phyloP scores from a whole-genome alignment of 371 early-diverging fungal species.

The Ordospora colligata region DNA sequence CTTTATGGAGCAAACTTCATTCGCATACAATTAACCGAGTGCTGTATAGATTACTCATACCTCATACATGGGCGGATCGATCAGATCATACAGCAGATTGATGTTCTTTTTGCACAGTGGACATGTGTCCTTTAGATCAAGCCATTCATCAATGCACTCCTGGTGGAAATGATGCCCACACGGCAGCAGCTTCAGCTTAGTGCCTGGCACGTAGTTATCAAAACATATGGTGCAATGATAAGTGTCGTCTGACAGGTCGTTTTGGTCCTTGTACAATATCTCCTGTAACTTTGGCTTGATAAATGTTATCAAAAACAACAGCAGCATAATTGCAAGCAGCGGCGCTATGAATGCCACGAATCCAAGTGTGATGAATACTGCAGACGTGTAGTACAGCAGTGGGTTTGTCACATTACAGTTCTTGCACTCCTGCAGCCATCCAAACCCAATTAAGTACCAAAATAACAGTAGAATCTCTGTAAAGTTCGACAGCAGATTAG shows the following conservation, averaged over 20 bases:
- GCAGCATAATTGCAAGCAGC: constrained; percentile 58
- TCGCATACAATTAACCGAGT: too few relatives aligned
- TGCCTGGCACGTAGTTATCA: constrained; percentile 54
- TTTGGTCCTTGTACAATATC: constrained; percentile 48
- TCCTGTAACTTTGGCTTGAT: constrained; percentile 59
- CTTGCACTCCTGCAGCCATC: constrained; percentile 61
- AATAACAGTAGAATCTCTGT: constrained; percentile 60
- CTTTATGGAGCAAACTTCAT: too few relatives aligned
- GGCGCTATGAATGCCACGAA: constrained; percentile 59
- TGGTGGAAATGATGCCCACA: constrained; percentile 62
- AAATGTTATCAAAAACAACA: constrained; percentile 58
- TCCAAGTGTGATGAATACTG: constrained; percentile 54
- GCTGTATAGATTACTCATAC: not conserved
- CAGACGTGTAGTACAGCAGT: constrained; percentile 59
- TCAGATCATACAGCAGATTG: constrained; percentile 61
- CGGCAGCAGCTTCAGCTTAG: constrained; percentile 58
- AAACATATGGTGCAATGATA: constrained; percentile 61
- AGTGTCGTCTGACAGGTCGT: constrained; percentile 58
- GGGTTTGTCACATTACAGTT: constrained; percentile 52
- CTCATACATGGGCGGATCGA: constrained; percentile 43
- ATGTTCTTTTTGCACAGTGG: constrained; percentile 62
- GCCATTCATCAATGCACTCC: constrained; percentile 63
- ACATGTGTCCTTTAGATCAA: constrained; percentile 61
- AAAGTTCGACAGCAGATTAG: constrained; percentile 60
- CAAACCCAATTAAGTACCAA: constrained; percentile 62